Evolutionary conservation across 768 basidiomycete species (phyloP).

Genomic region (Podaxis sp.): DNA sequence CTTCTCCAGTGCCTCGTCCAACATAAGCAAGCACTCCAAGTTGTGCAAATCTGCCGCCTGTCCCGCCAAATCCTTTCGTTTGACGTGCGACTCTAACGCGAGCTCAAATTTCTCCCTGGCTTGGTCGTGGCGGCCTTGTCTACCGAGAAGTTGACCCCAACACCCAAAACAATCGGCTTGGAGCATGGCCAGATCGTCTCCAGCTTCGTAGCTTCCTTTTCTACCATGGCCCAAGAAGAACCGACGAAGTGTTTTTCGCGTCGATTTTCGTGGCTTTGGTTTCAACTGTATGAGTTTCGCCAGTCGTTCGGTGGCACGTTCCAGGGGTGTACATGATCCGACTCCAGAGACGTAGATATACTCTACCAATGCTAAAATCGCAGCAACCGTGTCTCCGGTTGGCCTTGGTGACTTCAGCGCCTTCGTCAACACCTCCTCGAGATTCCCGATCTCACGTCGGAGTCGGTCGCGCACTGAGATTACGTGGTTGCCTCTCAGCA

Average conservation of each 20-base stretch:
- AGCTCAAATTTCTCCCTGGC: conserved; percentile 19
- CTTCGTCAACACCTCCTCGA: conserved; percentile 20
- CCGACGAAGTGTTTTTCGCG: background rate
- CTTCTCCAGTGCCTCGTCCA: conserved; percentile 13
- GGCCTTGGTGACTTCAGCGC: conserved; percentile 13
- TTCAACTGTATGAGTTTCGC: background rate
- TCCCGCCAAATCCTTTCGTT: conserved; percentile 19
- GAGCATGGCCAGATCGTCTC: conserved; percentile 11
- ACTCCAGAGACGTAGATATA: conserved; percentile 21
- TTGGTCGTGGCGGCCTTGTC: conserved; percentile 17
- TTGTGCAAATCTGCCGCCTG: conserved; percentile 26
- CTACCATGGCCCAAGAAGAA: background rate
- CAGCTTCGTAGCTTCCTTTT: background rate
- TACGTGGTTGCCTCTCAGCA: conserved; percentile 9
- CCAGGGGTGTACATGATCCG: conserved; percentile 17
- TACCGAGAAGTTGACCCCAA: conserved; percentile 22
- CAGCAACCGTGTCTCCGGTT: conserved; percentile 16
- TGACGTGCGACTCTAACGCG: conserved; percentile 20
- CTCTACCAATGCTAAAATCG: conserved; percentile 20
- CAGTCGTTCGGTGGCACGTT: conserved; percentile 17
- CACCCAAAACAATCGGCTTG: conserved; percentile 24
- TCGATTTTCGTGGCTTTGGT: background rate
- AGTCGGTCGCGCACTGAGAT: conserved; percentile 15
- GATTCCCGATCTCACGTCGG: conserved; percentile 17
- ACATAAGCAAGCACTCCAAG: conserved; percentile 16